Conservation (phyloP, 2,329 filamentous ascomycete species). For the Stemphylium lycopersici region DNA sequence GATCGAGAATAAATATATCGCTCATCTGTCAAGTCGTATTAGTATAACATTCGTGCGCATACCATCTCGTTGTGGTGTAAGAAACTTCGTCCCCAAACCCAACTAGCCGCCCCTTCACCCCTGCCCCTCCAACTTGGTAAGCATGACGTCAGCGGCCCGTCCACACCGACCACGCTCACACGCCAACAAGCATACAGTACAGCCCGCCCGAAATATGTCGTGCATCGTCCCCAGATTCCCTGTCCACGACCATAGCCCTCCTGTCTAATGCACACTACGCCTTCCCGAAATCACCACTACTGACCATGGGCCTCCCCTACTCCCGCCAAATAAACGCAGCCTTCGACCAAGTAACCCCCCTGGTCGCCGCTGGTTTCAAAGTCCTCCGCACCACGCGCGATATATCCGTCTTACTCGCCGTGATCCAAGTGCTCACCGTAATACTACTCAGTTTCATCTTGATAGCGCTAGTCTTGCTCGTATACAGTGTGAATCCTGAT, state of each 20-base stretch:
- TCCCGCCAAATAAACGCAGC: slow-evolving; percentile 59
- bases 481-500: slow-evolving; percentile 58
- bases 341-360: slow-evolving; percentile 60
- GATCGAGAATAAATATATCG: too few relatives aligned
- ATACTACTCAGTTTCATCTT: slow-evolving; percentile 51
- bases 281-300: too few relatives aligned
- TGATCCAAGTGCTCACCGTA: slow-evolving; percentile 56
- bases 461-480: slow-evolving; percentile 46
- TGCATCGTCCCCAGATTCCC: neutral
- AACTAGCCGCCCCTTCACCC: slow-evolving; percentile 10
- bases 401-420: slow-evolving; percentile 56
- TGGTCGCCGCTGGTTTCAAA: slow-evolving; percentile 57
- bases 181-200: neutral
- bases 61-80: too few relatives aligned
- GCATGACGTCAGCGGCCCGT: slow-evolving; percentile 28
- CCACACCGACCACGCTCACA: neutral
- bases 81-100: too few relatives aligned
- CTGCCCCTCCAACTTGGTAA: slow-evolving; percentile 8
- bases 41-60: too few relatives aligned
- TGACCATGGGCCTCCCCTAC: slow-evolving; percentile 59
- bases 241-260: neutral
- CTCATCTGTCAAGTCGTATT: too few relatives aligned
- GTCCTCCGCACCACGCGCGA: slow-evolving; percentile 58
- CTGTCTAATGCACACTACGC: neutral
- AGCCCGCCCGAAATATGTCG: neutral